These are phyloP conservation scores for Ustilago lituana DNA, from an alignment of 1,284 basidiomycete species.

Conservation along the genomic window DNA sequence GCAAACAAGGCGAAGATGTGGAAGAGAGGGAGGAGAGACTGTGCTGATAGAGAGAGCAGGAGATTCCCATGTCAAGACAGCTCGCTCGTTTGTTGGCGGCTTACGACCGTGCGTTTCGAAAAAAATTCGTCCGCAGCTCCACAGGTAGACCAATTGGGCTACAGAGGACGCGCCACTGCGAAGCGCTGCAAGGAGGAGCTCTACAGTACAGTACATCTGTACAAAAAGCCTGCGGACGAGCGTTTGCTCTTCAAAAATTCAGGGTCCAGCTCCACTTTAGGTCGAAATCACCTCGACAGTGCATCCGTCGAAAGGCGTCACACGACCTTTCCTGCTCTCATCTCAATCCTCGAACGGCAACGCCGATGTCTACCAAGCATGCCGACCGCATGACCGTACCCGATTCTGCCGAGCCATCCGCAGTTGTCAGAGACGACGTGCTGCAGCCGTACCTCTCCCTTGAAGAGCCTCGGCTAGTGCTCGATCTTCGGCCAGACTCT, in stretches of 20 bases:
- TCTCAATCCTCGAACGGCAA: too few relatives aligned
- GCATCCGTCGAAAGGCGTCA: too few relatives aligned
- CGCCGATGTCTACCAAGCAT: constrained; percentile 6
- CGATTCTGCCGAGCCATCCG: too few relatives aligned
- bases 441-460: constrained; percentile 18
- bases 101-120: background rate
- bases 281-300: too few relatives aligned
- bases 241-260: too few relatives aligned
- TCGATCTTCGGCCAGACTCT: constrained; percentile 26
- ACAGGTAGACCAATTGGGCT: background rate
- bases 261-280: too few relatives aligned
- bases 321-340: constrained; percentile 1
- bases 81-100: background rate
- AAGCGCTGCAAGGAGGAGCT: background rate
- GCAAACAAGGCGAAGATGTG: background rate
- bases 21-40: too few relatives aligned
- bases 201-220: background rate
- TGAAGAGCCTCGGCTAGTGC: constrained; percentile 25
- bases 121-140: constrained; percentile 2
- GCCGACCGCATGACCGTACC: background rate
- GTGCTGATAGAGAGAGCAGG: background rate
- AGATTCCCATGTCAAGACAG: too few relatives aligned
- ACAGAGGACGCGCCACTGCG: too few relatives aligned
- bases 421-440: background rate
- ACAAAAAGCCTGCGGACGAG: too few relatives aligned